Conservation (phyloP, 306 rosid genomes). For the Arachis stenosperma region DNA sequence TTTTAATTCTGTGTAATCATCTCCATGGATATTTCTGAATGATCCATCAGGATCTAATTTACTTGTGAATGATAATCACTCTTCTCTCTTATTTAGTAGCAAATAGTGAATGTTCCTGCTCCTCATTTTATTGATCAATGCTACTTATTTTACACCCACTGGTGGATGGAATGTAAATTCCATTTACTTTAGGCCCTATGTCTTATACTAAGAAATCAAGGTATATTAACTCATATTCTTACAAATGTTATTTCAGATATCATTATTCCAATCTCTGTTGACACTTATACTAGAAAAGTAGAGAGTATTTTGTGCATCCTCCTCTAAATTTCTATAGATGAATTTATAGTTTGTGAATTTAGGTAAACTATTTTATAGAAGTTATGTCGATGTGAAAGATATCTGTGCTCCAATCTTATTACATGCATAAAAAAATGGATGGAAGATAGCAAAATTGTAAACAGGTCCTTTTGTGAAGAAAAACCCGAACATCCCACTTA, state of each 20-base stretch:
- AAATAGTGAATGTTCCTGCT: background rate
- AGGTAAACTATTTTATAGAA: background rate
- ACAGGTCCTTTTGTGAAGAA: no score
- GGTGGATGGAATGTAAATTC: no score
- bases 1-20: conserved; percentile 5
- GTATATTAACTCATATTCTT: no score
- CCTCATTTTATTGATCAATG: background rate
- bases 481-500: no score
- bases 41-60: background rate
- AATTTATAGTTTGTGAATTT: conserved; percentile 21
- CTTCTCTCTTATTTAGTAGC: background rate
- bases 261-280: background rate
- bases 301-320: conserved; percentile 5
- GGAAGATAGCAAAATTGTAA: background rate
- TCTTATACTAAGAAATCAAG: no score
- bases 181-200: no score
- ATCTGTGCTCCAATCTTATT: conserved; percentile 17
- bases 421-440: conserved; percentile 5
- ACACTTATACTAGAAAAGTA: background rate
- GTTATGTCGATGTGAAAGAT: conserved; percentile 12
- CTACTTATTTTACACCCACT: no score
- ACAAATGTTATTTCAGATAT: no score
- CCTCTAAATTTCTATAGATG: background rate
- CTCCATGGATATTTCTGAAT: conserved; percentile 13
- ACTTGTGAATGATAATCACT: background rate